A percentile compares a stretch with the other conserved stretches of the same genome.
Conservation (phyloP, 2,329 filamentous ascomycete genomes). For the Pseudogymnoascus sp. region DNA sequence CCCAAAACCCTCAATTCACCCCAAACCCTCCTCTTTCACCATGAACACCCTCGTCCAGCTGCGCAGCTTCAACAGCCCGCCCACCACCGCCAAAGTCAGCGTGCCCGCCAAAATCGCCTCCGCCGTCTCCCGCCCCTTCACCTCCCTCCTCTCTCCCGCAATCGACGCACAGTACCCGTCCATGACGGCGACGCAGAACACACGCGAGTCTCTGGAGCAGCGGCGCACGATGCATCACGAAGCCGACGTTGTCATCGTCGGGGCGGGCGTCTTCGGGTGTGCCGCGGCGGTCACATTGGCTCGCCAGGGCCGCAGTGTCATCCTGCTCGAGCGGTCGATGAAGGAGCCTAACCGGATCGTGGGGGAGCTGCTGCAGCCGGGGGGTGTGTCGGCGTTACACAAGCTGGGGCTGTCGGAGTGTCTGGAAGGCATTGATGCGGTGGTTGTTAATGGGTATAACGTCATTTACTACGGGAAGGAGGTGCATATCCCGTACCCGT, state of each 20-base stretch:
- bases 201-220: constrained; percentile 29
- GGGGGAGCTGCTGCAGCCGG: constrained; percentile 89
- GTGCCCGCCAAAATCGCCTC: background rate
- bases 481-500: constrained; percentile 73
- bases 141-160: background rate
- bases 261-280: constrained; percentile 85
- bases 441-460: constrained; percentile 79
- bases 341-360: constrained; percentile 94
- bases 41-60: constrained; percentile 4
- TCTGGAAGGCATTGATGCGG: constrained; percentile 81
- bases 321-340: constrained; percentile 81
- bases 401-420: constrained; percentile 76
- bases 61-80: background rate
- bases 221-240: constrained; percentile 52
- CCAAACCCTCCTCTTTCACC: background rate
- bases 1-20: background rate
- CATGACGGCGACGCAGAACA: background rate
- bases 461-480: constrained; percentile 73
- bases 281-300: constrained; percentile 78
- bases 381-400: constrained; percentile 74
- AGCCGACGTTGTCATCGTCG: constrained; percentile 83
- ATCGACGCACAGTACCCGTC: background rate
- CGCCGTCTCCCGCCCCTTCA: background rate
- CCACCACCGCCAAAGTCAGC: background rate
- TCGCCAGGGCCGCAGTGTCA: constrained; percentile 82